A percentile compares a stretch with the other conserved stretches of the same genome.
These are phyloP conservation scores for Chalciporus chontae DNA, from an alignment of 768 basidiomycete species.

Conservation along the genomic window DNA sequence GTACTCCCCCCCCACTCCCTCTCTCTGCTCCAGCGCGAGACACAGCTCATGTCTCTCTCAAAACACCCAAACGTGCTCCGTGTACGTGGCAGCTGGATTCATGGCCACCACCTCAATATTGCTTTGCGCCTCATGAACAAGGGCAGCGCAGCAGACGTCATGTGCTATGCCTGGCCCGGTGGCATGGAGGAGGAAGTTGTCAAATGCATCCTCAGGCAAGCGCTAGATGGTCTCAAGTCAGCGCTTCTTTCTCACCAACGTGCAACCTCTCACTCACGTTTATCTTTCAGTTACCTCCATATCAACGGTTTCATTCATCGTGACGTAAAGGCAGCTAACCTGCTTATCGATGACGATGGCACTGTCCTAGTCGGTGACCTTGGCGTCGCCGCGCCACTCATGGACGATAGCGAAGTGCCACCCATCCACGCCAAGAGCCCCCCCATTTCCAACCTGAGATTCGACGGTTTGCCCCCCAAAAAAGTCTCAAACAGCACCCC, in stretches of 20 bases:
- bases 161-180: conserved; percentile 81
- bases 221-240: conserved; percentile 83
- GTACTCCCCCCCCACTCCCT: conserved; percentile 66
- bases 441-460: conserved; percentile 33
- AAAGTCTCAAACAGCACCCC: conserved; percentile 1
- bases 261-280: conserved; percentile 1
- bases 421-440: conserved; percentile 14
- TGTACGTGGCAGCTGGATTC: conserved; percentile 86
- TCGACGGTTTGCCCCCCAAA: conserved; percentile 27
- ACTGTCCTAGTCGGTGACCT: conserved; percentile 90
- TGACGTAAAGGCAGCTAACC: conserved; percentile 91
- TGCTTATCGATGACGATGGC: conserved; percentile 87
- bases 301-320: conserved; percentile 89
- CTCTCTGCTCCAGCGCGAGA: conserved; percentile 77
- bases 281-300: conserved; percentile 66
- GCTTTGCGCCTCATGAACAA: conserved; percentile 88
- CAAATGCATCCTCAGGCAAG: conserved; percentile 79
- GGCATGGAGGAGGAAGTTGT: conserved; percentile 90
- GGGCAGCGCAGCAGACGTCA: conserved; percentile 81
- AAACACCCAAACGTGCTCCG: conserved; percentile 94
- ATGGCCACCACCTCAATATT: conserved; percentile 80
- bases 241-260: conserved; percentile 23
- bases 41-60: conserved; percentile 86
- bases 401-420: conserved; percentile 56
- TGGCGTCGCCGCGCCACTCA: conserved; percentile 83